Conservation (phyloP, 192 early-diverging fungal genomes). For the Linnemannia hyalina region DNA sequence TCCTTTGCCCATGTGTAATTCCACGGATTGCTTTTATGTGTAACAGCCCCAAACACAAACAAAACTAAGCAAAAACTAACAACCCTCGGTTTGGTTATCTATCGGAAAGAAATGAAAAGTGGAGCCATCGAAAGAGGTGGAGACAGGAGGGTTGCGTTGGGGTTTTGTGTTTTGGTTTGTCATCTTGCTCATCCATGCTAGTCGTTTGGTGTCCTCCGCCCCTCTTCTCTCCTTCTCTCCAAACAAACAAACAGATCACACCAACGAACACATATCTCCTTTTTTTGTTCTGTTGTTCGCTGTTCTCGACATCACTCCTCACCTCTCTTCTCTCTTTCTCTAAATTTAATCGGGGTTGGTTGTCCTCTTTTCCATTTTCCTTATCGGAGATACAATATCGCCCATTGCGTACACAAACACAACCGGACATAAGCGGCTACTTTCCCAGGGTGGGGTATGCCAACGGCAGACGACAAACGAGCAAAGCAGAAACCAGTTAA, state of each 20-base stretch:
- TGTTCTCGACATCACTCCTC: neutral
- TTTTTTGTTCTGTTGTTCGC: neutral
- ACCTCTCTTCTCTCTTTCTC: neutral
- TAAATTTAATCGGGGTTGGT: neutral
- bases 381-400: neutral
- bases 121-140: neutral
- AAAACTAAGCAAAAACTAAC: neutral
- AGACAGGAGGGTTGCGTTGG: neutral
- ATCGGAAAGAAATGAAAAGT: neutral
- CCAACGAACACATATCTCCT: neutral
- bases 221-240: neutral
- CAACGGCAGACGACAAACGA: neutral
- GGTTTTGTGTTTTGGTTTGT: too few relatives aligned
- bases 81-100: neutral
- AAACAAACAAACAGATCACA: neutral
- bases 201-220: too few relatives aligned
- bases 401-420: neutral
- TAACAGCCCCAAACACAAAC: neutral
- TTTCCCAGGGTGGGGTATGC: conserved; percentile 3
- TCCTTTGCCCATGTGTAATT: neutral
- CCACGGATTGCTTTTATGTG: neutral
- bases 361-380: neutral
- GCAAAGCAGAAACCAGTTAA: neutral
- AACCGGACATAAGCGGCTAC: neutral
- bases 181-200: too few relatives aligned